Evolutionary conservation across 352 stramenopile genomes (phyloP).

Genomic region (Stramenopiles sp.): DNA sequence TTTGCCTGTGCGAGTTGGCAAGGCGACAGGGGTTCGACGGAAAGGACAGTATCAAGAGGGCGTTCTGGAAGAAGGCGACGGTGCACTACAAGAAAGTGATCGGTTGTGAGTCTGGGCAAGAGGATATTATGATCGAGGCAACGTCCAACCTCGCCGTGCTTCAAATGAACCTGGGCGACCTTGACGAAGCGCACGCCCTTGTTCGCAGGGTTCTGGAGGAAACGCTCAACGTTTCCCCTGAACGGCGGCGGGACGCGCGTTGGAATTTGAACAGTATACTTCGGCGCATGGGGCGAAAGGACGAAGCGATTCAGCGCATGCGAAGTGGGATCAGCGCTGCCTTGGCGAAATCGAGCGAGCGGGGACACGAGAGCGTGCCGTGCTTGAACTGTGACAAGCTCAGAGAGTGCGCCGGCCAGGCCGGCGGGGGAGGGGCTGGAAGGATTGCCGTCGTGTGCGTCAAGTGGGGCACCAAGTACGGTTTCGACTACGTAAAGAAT

Average conservation of each 20-base stretch:
- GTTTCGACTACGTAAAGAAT: constrained; percentile 50
- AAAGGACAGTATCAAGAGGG: background rate
- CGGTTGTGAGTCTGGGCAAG: too few relatives aligned
- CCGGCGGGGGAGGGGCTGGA: background rate
- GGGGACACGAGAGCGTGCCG: background rate
- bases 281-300: constrained; percentile 30
- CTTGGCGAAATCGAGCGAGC: background rate
- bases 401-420: background rate
- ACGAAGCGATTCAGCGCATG: constrained; percentile 26
- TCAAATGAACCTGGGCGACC: background rate
- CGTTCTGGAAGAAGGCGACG: background rate
- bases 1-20: background rate
- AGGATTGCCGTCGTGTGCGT: constrained; percentile 40
- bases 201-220: background rate
- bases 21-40: background rate
- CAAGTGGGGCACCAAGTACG: constrained; percentile 59
- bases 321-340: constrained; percentile 27
- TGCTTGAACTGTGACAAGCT: background rate
- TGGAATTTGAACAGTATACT: constrained; percentile 35
- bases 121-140: background rate
- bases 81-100: background rate
- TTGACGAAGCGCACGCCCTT: background rate
- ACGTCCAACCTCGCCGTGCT: background rate
- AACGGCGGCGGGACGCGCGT: background rate
- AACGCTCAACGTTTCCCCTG: too few relatives aligned